These are phyloP conservation scores for Vitis rupestris DNA, from an alignment of 164 flowering plant species.

Conservation along the genomic window DNA sequence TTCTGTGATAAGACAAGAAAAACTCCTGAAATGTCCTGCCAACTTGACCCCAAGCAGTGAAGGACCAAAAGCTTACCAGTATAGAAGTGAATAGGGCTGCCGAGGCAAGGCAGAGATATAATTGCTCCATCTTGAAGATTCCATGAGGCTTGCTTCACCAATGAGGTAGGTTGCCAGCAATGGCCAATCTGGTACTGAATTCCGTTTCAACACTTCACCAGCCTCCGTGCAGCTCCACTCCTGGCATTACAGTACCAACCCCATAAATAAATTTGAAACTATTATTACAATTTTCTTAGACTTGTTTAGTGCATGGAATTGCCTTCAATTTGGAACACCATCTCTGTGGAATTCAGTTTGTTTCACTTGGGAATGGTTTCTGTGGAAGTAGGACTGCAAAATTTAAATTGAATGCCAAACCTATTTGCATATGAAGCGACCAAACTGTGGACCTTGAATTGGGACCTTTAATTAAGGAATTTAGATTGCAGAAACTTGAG, in stretches of 20 bases:
- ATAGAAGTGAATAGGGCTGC: constrained; percentile 92
- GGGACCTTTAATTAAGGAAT: too few relatives aligned
- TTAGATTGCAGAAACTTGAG: too few relatives aligned
- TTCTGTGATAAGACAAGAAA: constrained; percentile 10
- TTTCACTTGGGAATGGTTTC: too few relatives aligned
- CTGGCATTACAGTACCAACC: constrained; percentile 30
- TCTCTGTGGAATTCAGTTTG: too few relatives aligned
- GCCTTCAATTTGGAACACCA: too few relatives aligned
- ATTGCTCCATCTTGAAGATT: constrained; percentile 82
- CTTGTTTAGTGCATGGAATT: too few relatives aligned
- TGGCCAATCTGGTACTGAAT: constrained; percentile 94
- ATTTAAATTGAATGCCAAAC: too few relatives aligned
- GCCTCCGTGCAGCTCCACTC: constrained; percentile 85
- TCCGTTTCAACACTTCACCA: constrained; percentile 64
- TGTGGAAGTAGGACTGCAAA: too few relatives aligned
- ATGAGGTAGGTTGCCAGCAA: constrained; percentile 87
- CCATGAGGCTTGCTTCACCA: constrained; percentile 77
- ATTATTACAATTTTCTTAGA: too few relatives aligned
- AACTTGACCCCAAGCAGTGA: not conserved
- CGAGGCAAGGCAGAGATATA: constrained; percentile 91
- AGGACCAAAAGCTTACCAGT: constrained; percentile 51
- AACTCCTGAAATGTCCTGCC: not conserved
- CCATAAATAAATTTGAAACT: not conserved
- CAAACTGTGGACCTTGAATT: too few relatives aligned
- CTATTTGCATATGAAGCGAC: too few relatives aligned